Percentiles rank a stretch among this genome's conserved stretches.
These are phyloP conservation scores for Aureobasidium leucospermi DNA, from an alignment of 2,329 filamentous ascomycete species.

Conservation along the genomic window DNA sequence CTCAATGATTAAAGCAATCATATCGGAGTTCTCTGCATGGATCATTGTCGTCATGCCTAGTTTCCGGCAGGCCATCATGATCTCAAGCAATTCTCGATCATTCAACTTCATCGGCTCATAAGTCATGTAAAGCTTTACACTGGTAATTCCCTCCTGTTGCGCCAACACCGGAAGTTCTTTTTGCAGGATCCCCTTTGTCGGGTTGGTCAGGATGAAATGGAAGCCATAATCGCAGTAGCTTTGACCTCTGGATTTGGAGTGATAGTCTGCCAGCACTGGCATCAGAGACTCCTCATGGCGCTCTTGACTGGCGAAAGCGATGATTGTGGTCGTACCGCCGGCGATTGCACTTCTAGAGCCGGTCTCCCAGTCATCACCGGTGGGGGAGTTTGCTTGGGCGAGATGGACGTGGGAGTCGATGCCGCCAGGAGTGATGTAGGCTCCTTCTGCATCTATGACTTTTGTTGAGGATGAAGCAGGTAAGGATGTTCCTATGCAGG, in stretches of 20 bases:
- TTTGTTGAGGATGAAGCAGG: constrained; percentile 27
- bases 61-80: constrained; percentile 41
- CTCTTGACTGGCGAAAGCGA: constrained; percentile 51
- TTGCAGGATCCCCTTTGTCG: constrained; percentile 33
- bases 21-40: constrained; percentile 42
- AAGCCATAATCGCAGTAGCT: constrained; percentile 53
- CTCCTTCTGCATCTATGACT: constrained; percentile 40
- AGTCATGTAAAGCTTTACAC: constrained; percentile 48
- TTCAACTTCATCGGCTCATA: constrained; percentile 44
- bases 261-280: constrained; percentile 41
- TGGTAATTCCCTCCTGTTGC: constrained; percentile 38
- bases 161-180: constrained; percentile 37
- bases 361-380: constrained; percentile 39
- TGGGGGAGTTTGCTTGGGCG: constrained; percentile 37
- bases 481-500: constrained; percentile 36
- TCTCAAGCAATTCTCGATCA: constrained; percentile 44
- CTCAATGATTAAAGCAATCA: constrained; percentile 38
- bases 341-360: constrained; percentile 50
- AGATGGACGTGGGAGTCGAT: constrained; percentile 46
- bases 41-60: constrained; percentile 44
- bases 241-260: constrained; percentile 37
- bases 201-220: constrained; percentile 46
- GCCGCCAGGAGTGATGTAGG: constrained; percentile 41
- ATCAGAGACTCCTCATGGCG: constrained; percentile 40
- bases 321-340: constrained; percentile 52